Percentiles rank a stretch among this genome's conserved stretches.
Conservation (phyloP, 345 rosid genomes). For the Brassica cretica region DNA sequence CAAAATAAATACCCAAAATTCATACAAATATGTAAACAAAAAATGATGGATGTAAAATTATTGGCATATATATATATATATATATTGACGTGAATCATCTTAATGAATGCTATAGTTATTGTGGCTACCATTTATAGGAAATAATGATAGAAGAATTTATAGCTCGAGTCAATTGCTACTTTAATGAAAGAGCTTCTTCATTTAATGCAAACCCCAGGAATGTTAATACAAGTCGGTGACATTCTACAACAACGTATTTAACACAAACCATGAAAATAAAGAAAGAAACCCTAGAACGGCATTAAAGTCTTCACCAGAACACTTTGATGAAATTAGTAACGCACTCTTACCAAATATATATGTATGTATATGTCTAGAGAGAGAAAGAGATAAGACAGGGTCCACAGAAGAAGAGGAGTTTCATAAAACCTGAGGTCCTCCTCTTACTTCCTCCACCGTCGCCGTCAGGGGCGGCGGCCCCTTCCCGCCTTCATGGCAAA, state of each 20-base stretch:
- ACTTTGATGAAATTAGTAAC: conserved; percentile 28
- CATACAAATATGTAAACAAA: not conserved
- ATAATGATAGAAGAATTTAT: conserved; percentile 37
- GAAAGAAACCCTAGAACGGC: conserved; percentile 39
- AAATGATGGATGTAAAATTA: not conserved
- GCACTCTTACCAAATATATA: conserved; percentile 17
- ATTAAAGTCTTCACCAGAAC: conserved; percentile 31
- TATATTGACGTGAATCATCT: conserved; percentile 14
- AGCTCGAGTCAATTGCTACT: conserved; percentile 38
- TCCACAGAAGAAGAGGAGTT: conserved; percentile 34
- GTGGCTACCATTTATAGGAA: conserved; percentile 18
- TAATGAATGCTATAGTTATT: conserved; percentile 21
- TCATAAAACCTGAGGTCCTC: too few species aligned
- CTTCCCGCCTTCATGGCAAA: too few species aligned
- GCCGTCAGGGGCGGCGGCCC: too few species aligned
- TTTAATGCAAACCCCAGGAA: conserved; percentile 51
- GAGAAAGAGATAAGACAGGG: conserved; percentile 30
- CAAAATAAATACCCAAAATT: conserved; percentile 15
- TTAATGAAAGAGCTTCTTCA: conserved; percentile 48
- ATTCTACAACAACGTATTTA: conserved; percentile 29
- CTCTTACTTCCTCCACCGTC: too few species aligned
- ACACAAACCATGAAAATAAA: conserved; percentile 39
- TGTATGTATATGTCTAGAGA: conserved; percentile 22
- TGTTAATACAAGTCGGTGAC: conserved; percentile 33
- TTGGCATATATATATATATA: too few species aligned